Conservation (phyloP, 495 filamentous ascomycete genomes). For the Penicillium nucicola region DNA sequence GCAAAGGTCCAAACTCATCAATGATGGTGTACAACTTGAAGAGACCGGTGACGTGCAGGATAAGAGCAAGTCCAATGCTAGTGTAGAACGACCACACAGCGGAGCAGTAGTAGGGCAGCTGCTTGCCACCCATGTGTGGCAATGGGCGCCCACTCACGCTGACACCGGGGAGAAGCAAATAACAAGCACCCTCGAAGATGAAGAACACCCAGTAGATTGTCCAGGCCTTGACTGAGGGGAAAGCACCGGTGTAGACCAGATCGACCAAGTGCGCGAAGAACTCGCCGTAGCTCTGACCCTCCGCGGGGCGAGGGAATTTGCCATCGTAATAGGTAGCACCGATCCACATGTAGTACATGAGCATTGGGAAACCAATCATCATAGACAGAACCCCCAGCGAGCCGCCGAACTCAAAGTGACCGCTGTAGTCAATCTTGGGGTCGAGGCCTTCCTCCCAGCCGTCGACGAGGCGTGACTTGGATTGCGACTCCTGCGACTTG, state of each 20-base stretch:
- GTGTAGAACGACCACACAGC: conserved; percentile 82
- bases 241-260: conserved; percentile 77
- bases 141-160: conserved; percentile 82
- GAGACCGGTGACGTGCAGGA: conserved; percentile 73
- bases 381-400: conserved; percentile 69
- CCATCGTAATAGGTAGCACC: conserved; percentile 89
- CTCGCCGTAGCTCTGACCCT: conserved; percentile 60
- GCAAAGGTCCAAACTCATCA: conserved; percentile 89
- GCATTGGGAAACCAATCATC: conserved; percentile 87
- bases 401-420: conserved; percentile 87
- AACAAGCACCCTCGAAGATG: conserved; percentile 75
- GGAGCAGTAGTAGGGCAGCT: conserved; percentile 91
- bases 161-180: conserved; percentile 81
- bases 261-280: conserved; percentile 65
- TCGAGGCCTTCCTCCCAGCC: conserved; percentile 68
- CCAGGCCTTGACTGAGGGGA: conserved; percentile 78
- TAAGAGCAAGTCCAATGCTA: conserved; percentile 65
- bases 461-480: conserved; percentile 51
- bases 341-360: conserved; percentile 99
- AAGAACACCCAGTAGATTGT: conserved; percentile 90
- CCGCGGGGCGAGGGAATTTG: conserved; percentile 65
- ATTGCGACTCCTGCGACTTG: background rate
- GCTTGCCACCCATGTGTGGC: conserved; percentile 72
- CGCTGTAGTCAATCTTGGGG: conserved; percentile 75
- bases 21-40: conserved; percentile 93